Base-by-base conservation (phyloP, 2,329 filamentous ascomycete species). In the Madurella fahalii region DNA sequence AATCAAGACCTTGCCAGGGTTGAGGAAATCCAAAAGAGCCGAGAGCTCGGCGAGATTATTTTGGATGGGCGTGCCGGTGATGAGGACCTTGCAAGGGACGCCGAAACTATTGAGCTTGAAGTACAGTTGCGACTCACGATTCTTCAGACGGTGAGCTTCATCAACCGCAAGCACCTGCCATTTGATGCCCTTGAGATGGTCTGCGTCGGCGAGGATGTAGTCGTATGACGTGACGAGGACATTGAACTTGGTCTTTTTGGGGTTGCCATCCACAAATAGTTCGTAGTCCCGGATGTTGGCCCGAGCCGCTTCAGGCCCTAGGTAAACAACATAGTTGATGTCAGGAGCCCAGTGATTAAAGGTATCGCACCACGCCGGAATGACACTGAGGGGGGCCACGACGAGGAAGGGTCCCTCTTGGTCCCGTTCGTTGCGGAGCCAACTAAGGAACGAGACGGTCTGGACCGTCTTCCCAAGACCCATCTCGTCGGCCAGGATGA, bases 401-500 rank as follows among this genome's bases (percentile, higher is more conserved):
- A 97, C 93, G 42, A 99, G 83, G 67, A 96, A 97, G 0, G 94
- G 94, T 0, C 94, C 94, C 71, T 97, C 89, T 69, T 99, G 94
- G 47, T 80, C 81, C 62, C 93, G 85, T 55, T 91, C 85, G 71
- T 97, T 93, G 52, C 90, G 89, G 57, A 99, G 80, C 93, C 94
- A 99, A 69, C 93, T 96, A 71, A 99, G 87, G 70, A 97, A 97
- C 0, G 93, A 86, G 30, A 99, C 92, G 0, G 93, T 96, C 73
- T 99, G 94, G 0, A 99, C 94, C 0, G 94, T 99, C 75, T 99
- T 99, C 30, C 94, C 94, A 13, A 99, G 80, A 64, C 94, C 94
- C 94, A 99, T 99, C 73, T 99, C 94, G 68, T 99, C 94, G 47
- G 94, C 94, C 50, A 99, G 81, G 64, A 99, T 96, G 67, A 97